Evolutionary conservation across 1,139 yeast species (phyloP).

Genomic region (Suhomyces bolitotheri): DNA sequence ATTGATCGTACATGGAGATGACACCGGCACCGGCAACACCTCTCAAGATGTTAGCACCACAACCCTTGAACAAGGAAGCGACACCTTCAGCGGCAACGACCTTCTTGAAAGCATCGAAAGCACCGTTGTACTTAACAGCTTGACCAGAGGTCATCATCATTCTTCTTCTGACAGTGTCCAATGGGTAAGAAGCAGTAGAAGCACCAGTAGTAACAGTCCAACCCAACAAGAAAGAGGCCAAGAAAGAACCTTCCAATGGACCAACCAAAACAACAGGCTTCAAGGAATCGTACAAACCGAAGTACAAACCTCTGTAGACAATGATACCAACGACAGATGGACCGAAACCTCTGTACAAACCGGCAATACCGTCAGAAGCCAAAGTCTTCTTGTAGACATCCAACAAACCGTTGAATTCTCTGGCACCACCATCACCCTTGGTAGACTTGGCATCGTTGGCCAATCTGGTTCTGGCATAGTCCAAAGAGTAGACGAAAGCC

Average conservation of each 20-base stretch:
- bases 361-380: constrained; percentile 57
- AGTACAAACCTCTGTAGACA: constrained; percentile 59
- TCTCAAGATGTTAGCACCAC: constrained; percentile 59
- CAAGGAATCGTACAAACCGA: constrained; percentile 56
- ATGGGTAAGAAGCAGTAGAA: constrained; percentile 57
- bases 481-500: constrained; percentile 56
- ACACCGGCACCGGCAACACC: constrained; percentile 62
- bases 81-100: constrained; percentile 57
- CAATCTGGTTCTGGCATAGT: constrained; percentile 57
- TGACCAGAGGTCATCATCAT: constrained; percentile 61
- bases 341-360: constrained; percentile 60
- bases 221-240: constrained; percentile 56
- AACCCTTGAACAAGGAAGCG: constrained; percentile 53
- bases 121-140: constrained; percentile 55
- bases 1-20: constrained; percentile 54
- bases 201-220: constrained; percentile 59
- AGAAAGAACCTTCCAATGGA: constrained; percentile 56
- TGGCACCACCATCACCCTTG: constrained; percentile 47
- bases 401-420: constrained; percentile 56
- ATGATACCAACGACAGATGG: constrained; percentile 54
- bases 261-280: constrained; percentile 57
- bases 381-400: constrained; percentile 56
- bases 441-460: constrained; percentile 57
- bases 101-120: constrained; percentile 49
- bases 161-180: constrained; percentile 57